These are phyloP conservation scores for Penicillium psychrofluorescens DNA, from an alignment of 495 filamentous ascomycete genomes.

Conservation along the genomic window DNA sequence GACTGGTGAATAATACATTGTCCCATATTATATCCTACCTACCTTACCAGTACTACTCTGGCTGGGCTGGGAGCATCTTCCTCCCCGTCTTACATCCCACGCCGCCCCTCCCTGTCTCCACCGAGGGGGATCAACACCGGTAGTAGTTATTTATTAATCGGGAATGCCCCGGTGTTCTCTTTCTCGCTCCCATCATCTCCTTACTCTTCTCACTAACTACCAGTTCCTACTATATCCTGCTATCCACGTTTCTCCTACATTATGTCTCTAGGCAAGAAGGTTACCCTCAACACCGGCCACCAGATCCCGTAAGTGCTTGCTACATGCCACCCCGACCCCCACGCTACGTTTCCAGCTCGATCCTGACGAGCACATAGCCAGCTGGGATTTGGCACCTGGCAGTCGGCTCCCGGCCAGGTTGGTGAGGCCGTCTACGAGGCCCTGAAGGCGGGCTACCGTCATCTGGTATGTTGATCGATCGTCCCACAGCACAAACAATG, in stretches of 20 bases:
- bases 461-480: constrained; percentile 30
- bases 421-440: constrained; percentile 46
- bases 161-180: not conserved
- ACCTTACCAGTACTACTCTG: too few species aligned
- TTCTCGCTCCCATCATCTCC: not conserved
- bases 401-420: constrained; percentile 46
- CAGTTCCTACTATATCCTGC: not conserved
- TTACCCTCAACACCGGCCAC: constrained; percentile 35
- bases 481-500: not conserved
- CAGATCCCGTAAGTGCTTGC: constrained; percentile 32
- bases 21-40: too few species aligned
- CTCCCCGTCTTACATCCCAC: too few species aligned
- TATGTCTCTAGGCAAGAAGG: constrained; percentile 43
- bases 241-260: constrained; percentile 1
- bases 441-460: constrained; percentile 48
- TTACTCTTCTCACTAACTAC: not conserved
- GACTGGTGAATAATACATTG: too few species aligned
- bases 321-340: too few species aligned
- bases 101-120: too few species aligned
- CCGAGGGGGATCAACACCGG: too few species aligned
- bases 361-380: constrained; percentile 13
- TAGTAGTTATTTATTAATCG: too few species aligned
- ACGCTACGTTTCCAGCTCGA: too few species aligned
- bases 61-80: too few species aligned
- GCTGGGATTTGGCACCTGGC: constrained; percentile 52